Conservation (phyloP, 1,284 basidiomycete genomes). For the Takashimella koratensis region DNA sequence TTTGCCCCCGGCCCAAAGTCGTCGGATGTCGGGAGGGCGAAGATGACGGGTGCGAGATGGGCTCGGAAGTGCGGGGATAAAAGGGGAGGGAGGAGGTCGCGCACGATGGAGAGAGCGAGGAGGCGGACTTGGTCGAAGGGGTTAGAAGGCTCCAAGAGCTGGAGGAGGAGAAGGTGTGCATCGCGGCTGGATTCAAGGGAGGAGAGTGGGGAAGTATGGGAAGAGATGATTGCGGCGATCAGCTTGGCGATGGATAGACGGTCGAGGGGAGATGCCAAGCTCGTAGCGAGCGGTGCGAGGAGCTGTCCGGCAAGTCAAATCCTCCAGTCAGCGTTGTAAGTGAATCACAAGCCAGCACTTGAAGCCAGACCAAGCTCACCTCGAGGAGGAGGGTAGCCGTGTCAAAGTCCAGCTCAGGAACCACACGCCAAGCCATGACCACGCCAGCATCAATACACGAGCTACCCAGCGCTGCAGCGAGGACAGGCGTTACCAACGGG, state of each 20-base stretch:
- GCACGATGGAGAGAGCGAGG: slow-evolving; percentile 27
- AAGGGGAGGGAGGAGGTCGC: slow-evolving; percentile 19
- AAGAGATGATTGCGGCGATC: slow-evolving; percentile 23
- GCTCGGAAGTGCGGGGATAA: slow-evolving; percentile 10
- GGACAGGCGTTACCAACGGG: neutral
- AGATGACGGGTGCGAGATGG: slow-evolving; percentile 20
- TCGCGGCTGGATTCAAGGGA: neutral
- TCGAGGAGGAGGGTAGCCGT: slow-evolving; percentile 32
- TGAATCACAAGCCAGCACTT: neutral
- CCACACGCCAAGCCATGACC: slow-evolving; percentile 17
- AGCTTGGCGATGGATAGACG: slow-evolving; percentile 35
- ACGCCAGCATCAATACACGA: slow-evolving; percentile 27
- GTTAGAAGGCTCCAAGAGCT: slow-evolving; percentile 39
- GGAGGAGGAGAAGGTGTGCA: neutral
- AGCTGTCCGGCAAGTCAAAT: slow-evolving; percentile 21
- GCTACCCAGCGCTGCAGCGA: slow-evolving; percentile 7
- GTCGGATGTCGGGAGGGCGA: slow-evolving; percentile 10
- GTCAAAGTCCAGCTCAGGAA: slow-evolving; percentile 21
- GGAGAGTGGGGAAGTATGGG: neutral
- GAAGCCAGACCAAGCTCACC: slow-evolving; percentile 14
- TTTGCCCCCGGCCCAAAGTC: no score
- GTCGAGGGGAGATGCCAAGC: slow-evolving; percentile 19
- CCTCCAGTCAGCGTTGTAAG: neutral
- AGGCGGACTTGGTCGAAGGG: slow-evolving; percentile 39
- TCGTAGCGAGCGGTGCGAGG: slow-evolving; percentile 35